Evolutionary conservation across 495 filamentous ascomycete species (phyloP), one percentile per base, ranked within the genome.

Genomic region (Sphaerosporella brunnea): DNA sequence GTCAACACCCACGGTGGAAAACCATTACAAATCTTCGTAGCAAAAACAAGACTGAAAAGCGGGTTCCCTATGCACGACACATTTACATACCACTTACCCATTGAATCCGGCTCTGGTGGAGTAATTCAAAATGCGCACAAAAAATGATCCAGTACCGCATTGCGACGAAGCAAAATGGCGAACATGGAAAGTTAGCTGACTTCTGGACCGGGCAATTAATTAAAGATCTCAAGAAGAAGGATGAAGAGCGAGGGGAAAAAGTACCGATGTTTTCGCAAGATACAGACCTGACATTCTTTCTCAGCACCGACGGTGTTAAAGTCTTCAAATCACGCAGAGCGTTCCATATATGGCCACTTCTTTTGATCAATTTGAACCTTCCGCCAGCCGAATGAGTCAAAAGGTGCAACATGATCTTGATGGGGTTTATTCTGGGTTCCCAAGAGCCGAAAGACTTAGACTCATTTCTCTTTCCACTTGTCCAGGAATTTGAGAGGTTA

Each of bases 401-500:
- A 9, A 13, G 44, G 2, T 26, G 47, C 5, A 54, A 54, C 30
- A 0, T 47, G 3, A 18, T 51, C 0, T 37, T 42, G 10, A 10
- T 30, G 5, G 42, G 48, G 0, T 46, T 54, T 15, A 38, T 51
- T 5, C 48, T 48, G 10, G 48, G 52, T 0, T 48, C 48, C 13
- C 47, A 51, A 19, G 9, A 30, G 0, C 52, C 52, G 19, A 54
- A 41, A 9, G 42, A 51, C 15, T 32, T 51, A 0, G 28, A 47
- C 30, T 36, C 42, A 0, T 48, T 54, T 16, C 16, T 54, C 1
- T 45, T 26, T 5, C 43, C 52, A 15, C 10, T 54, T n/a, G 10
- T 54, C 4, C 38, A 30, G 4, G 26, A 54, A 15, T 47, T 54
- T 15, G n/a, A 53, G n/a, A 20, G 21, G 10, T 34, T 51, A 1